Base-by-base conservation (phyloP, 805 yeast genomes). In the Nakazawaea laoshanensis region DNA sequence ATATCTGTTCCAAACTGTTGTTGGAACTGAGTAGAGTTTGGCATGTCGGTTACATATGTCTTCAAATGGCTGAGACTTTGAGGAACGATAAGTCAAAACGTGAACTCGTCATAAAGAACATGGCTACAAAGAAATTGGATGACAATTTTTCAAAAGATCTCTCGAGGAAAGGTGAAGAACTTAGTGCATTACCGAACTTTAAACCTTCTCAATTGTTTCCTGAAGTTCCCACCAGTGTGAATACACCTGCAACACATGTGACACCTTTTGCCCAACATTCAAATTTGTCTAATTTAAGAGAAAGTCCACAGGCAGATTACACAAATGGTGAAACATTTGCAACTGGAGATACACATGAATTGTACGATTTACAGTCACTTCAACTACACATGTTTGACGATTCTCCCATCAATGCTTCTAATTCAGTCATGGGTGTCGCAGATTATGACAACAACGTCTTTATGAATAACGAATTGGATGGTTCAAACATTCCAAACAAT, bases 51-150 rank as follows among this genome's bases (percentile, higher is more conserved):
- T 36, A 36, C 16, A 24, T 36, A 9, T 36, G 39, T 23, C 25
- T 36, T 12, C 32, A 31, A 14, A 36, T 36, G 39, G 29, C 32
- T 13, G 39, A 36, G 7, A 36, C 39, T 13, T 36, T 36, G 29
- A 30, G 28, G 13, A 36, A 27, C 22, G 22, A 36, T 19, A 36
- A 36, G 30, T 17, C 26, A 3, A 36, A 36, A 25, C 27, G 39
- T 17, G 19, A 27, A 6, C n/a, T 36, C 22, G 32, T 36, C 3
- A 27, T 36, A 11, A 32, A 27, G 14, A 30, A 22, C 24, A 23
- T n/a, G n/a, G 21, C 29, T 10, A 7, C 18, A 5, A n/a, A 6
- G 16, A 25, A 12, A 6, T 5, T n/a, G n/a, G n/a, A n/a, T 7
- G 28, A 25, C 13, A n/a, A n/a, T 12, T 17, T 5, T n/a, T n/a